Conservation (phyloP, 1,284 basidiomycete species). For the Irpex sp. region DNA sequence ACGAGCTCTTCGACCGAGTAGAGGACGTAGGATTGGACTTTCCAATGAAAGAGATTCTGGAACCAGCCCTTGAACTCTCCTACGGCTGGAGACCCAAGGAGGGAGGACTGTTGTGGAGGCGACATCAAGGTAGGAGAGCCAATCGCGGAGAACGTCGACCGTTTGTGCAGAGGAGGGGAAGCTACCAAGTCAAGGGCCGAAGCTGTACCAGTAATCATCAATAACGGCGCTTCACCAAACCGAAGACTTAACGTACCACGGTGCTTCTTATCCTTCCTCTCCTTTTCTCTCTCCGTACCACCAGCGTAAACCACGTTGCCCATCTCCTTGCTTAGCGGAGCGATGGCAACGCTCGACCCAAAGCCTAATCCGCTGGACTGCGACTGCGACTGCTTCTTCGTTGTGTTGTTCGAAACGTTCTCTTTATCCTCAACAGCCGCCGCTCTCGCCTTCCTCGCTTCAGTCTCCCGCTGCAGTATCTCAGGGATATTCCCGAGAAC, state of each 20-base stretch:
- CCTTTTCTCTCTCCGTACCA: slow-evolving; percentile 27
- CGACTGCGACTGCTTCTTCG: slow-evolving; percentile 1
- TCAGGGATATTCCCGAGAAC: background rate
- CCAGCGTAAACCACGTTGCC: slow-evolving; percentile 41
- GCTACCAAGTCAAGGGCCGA: slow-evolving; percentile 5
- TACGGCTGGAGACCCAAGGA: slow-evolving; percentile 50
- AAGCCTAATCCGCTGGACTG: slow-evolving; percentile 37
- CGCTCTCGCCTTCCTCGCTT: background rate
- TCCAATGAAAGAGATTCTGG: slow-evolving; percentile 77
- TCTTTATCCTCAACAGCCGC: slow-evolving; percentile 41
- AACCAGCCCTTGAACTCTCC: slow-evolving; percentile 83
- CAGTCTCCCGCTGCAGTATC: background rate
- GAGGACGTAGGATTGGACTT: slow-evolving; percentile 60
- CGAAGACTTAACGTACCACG: slow-evolving; percentile 43
- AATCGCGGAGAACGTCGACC: slow-evolving; percentile 32
- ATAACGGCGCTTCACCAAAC: background rate
- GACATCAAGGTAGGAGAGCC: slow-evolving; percentile 31
- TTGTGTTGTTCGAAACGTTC: slow-evolving; percentile 31
- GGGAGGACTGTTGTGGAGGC: slow-evolving; percentile 18
- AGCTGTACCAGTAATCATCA: background rate
- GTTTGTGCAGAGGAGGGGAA: slow-evolving; percentile 23
- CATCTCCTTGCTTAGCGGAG: slow-evolving; percentile 39
- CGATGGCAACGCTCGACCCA: slow-evolving; percentile 31
- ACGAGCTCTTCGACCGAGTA: slow-evolving; percentile 63
- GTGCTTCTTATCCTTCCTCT: slow-evolving; percentile 43